Evolutionary conservation across 345 rosid genomes (phyloP).

Genomic region (Eucalyptus coolabah): DNA sequence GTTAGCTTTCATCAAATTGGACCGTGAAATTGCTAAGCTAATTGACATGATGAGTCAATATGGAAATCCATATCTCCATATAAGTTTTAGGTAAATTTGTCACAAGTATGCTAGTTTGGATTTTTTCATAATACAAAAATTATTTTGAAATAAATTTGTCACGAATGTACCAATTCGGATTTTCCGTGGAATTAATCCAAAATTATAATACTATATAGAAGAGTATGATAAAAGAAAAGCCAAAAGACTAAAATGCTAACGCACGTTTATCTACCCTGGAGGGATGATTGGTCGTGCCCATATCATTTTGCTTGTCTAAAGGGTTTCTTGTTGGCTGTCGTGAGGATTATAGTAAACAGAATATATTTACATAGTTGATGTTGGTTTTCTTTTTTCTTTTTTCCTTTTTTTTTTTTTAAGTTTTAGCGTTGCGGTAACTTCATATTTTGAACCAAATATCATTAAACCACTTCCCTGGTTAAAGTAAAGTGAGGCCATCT

Average conservation of each 20-base stretch:
- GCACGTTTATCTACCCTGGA: neutral
- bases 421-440: neutral
- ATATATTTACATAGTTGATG: neutral
- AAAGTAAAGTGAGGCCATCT: neutral
- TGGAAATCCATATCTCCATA: neutral
- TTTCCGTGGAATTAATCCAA: too few species aligned
- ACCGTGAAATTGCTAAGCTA: neutral
- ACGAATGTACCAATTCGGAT: accelerated
- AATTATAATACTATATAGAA: neutral
- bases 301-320: neutral
- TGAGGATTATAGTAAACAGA: neutral
- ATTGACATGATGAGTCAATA: neutral
- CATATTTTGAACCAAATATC: neutral
- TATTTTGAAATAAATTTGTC: too few species aligned
- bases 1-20: neutral
- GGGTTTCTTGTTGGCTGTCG: neutral
- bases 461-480: neutral
- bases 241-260: neutral
- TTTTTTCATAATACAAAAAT: too few species aligned
- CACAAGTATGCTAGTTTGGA: accelerated
- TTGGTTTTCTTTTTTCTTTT: neutral
- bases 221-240: neutral
- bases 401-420: neutral
- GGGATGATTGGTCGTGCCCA: neutral
- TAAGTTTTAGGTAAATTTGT: too few species aligned